Base-by-base conservation (phyloP, 192 early-diverging fungal genomes). In the Linnemannia schmuckeri region DNA sequence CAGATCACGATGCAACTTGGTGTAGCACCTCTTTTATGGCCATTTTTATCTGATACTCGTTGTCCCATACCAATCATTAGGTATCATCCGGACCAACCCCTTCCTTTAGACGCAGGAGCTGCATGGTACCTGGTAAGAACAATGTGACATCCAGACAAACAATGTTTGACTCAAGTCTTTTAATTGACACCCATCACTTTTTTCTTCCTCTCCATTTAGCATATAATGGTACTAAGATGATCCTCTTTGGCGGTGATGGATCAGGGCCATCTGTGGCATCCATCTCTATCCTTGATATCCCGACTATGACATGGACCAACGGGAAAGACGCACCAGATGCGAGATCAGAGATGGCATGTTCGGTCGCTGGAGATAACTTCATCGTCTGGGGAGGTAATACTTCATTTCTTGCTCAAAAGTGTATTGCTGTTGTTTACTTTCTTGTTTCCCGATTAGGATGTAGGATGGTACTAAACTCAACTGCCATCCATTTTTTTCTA, bases 291-390 rank as follows among this genome's bases (percentile, higher is more conserved):
- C n/a, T 66, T 33, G 61, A 66, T 12, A 15, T 33, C 27, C 1
- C 30, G 6, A 33, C 61, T 15, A 66, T 66, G 61, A 66, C n/a
- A 33, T 27, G n/a, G 61, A 66, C 30, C 30, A 33, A 17, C 9
- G 61, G 61, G 9, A 27, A 27, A 30, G 27, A 15, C 33, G 61
- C 61, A 33, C 61, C 61, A 3, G 27, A 27, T 13, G 27, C 61
- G 24, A 66, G 38, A 20, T 24, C 20, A 4, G 37, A 24, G 4
- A 71, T 71, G 70, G 70, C 70, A 4, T 71, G 70, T 41, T 3
- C 70, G 2, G 70, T 71, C 24, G 37, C 70, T n/a, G 70, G 70
- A 41, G 70, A 71, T 33, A 71, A 71, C 38, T 71, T 71, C 42
- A 24, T 71, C 20, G 37, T 41, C 33, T 71, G 70, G 70, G 70